Evolutionary conservation across 2,329 filamentous ascomycete genomes (phyloP), one percentile per base, ranked within the genome.

Genomic region (Botryotinia calthae): DNA sequence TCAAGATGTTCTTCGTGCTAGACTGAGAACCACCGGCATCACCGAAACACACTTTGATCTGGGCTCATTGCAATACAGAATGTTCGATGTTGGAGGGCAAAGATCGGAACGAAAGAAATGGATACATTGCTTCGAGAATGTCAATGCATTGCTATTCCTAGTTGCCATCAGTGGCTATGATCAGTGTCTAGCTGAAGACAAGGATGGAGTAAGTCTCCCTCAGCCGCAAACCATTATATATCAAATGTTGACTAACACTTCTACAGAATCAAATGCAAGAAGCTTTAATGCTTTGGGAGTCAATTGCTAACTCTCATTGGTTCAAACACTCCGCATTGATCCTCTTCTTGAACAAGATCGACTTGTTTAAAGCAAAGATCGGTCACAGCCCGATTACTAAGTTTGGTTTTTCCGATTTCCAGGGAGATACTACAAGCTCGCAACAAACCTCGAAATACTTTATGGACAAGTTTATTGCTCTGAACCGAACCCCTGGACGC

Each of bases 141-240:
- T 93, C 40, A 94, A 96, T 80, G 95, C 93, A 77, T 86, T 98
- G 71, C 86, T 98, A 58, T 98, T 98, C 84, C 88, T 98, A 77
- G 95, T 97, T 70, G 95, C 95, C 65, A 95, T 98, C 78, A 97
- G 94, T 76, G 95, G 95, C 74, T 98, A 98, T 82, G 95, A 98
- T 81, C 96, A 98, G 82, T 97, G 95, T 79, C 85, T 98, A 66
- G 94, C 98, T 5, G 95, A 98, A 84, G 95, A 98, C 82, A 95
- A 97, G 83, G 96, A 97, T 81, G 95, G 95, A 76, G 94, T 97
- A 86, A 85, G 93, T 86, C 66, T 74, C 66, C 51, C 20, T 62
- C 37, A 9, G 22, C 54, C 31, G 18, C 61, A 34, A 22, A 56
- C 34, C 67, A 63, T 58, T 56, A 28, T n/a, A 37, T 25, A 31